phyloP scores from a whole-genome alignment of 2,329 filamentous ascomycete genomes.

The Alternaria sp. region DNA sequence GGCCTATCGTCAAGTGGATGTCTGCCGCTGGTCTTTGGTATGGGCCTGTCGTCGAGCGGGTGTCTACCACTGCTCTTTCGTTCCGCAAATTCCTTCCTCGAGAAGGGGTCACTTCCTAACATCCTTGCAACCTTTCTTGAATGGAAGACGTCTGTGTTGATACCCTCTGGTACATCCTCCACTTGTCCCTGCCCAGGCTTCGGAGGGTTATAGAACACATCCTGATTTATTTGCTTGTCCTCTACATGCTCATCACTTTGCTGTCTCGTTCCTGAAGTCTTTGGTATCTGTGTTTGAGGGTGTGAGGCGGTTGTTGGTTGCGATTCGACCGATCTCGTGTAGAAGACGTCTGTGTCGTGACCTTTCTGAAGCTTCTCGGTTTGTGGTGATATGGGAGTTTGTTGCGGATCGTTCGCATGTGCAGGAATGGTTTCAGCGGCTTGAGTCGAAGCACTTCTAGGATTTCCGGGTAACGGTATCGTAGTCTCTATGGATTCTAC shows the following conservation, averaged over 20 bases:
- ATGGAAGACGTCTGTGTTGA: conserved; percentile 69
- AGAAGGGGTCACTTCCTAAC: conserved; percentile 58
- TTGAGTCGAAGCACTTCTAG: conserved; percentile 49
- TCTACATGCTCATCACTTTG: conserved; percentile 52
- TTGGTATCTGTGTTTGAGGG: conserved; percentile 65
- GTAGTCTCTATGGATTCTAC: conserved; percentile 52
- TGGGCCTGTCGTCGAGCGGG: conserved; percentile 19
- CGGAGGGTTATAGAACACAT: conserved; percentile 56
- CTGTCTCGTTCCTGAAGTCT: conserved; percentile 58
- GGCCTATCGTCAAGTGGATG: conserved; percentile 24
- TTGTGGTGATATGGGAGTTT: conserved; percentile 28
- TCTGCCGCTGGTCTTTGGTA: conserved; percentile 4
- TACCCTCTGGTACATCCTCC: conserved; percentile 62
- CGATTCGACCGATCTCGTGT: conserved; percentile 58
- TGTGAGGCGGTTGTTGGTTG: conserved; percentile 61
- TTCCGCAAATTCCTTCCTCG: conserved; percentile 44
- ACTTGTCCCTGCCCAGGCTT: conserved; percentile 37
- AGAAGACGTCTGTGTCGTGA: conserved; percentile 65
- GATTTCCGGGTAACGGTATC: conserved; percentile 50
- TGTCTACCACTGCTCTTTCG: conserved; percentile 36
- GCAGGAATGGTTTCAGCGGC: conserved; percentile 64
- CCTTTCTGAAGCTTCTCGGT: conserved; percentile 44
- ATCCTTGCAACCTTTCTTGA: conserved; percentile 66
- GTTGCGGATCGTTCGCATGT: conserved; percentile 56
- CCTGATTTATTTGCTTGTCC: conserved; percentile 60